phyloP scores from a whole-genome alignment of 306 rosid genomes.

The Abrus precatorius region DNA sequence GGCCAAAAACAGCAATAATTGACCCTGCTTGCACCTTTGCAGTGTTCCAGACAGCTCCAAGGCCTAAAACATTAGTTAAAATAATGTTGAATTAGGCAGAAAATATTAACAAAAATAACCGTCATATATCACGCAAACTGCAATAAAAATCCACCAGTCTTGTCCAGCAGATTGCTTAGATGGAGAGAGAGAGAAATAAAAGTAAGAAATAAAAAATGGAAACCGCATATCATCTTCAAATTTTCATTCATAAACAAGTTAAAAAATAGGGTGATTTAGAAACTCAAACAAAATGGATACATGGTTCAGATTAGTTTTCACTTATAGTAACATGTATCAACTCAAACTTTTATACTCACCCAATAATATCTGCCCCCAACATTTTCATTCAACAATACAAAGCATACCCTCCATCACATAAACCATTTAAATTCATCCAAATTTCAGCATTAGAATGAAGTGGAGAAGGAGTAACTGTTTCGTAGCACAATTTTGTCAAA shows the following conservation, averaged over 20 bases:
- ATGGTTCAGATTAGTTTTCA: background rate
- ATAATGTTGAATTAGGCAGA: constrained; percentile 53
- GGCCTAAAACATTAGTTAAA: constrained; percentile 59
- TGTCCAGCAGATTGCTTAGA: background rate
- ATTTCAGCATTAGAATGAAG: background rate
- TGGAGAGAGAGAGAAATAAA: background rate
- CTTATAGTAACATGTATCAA: background rate
- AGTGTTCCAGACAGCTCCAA: constrained; percentile 99
- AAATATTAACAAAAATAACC: constrained; percentile 10
- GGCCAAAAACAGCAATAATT: constrained; percentile 89
- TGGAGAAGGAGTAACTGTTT: background rate
- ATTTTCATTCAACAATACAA: constrained; percentile 28
- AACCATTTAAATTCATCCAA: constrained; percentile 26
- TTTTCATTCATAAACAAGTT: background rate
- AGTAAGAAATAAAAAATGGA: background rate
- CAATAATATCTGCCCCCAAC: background rate
- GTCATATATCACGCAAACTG: background rate
- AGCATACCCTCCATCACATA: background rate
- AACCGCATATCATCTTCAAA: background rate
- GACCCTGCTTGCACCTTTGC: constrained; percentile 95
- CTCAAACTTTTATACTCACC: background rate
- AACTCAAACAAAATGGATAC: constrained; percentile 16
- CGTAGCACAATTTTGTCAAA: background rate
- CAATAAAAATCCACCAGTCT: constrained; percentile 20
- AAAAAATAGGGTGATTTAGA: background rate